A percentile compares a stretch with the other conserved stretches of the same genome.
phyloP scores from a whole-genome alignment of 192 early-diverging fungal species.

The Gryganskiella cystojenkinii region DNA sequence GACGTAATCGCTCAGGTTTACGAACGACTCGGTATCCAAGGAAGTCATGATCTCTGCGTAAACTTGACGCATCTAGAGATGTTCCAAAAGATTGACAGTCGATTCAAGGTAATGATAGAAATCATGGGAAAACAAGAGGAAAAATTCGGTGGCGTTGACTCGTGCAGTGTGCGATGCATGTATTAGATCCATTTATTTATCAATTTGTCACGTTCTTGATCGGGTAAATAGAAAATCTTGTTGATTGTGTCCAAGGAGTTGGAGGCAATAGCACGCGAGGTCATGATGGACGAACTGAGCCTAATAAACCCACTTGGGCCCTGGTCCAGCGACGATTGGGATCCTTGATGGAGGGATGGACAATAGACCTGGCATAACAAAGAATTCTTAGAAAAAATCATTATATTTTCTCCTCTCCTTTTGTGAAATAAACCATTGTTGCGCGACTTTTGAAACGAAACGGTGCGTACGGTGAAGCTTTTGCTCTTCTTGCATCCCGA shows the following conservation, averaged over 20 bases:
- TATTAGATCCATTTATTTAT: not conserved
- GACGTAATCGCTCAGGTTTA: constrained; percentile 46
- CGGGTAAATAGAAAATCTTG: constrained; percentile 54
- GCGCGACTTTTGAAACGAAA: too few relatives aligned
- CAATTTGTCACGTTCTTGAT: too few relatives aligned
- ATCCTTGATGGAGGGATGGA: too few relatives aligned
- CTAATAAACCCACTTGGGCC: constrained; percentile 35
- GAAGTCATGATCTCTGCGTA: constrained; percentile 12
- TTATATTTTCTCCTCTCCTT: not conserved
- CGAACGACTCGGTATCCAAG: constrained; percentile 17
- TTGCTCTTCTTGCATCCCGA: too few relatives aligned
- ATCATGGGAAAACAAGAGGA: not conserved
- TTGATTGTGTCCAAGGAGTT: constrained; percentile 38
- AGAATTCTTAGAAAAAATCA: not conserved
- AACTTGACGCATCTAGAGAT: constrained; percentile 27
- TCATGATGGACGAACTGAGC: constrained; percentile 41
- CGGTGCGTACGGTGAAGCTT: too few relatives aligned
- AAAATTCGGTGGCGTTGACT: not conserved
- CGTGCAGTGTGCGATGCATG: not conserved
- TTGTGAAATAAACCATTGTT: too few relatives aligned
- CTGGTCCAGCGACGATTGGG: constrained; percentile 17
- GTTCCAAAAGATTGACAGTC: constrained; percentile 42
- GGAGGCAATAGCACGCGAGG: constrained; percentile 35
- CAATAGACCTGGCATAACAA: too few relatives aligned
- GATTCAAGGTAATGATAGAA: constrained; percentile 39